Evolutionary conservation across 2,329 filamentous ascomycete species (phyloP), one percentile per base, ranked within the genome.

Genomic region (Chrysoporthe austroafricana): DNA sequence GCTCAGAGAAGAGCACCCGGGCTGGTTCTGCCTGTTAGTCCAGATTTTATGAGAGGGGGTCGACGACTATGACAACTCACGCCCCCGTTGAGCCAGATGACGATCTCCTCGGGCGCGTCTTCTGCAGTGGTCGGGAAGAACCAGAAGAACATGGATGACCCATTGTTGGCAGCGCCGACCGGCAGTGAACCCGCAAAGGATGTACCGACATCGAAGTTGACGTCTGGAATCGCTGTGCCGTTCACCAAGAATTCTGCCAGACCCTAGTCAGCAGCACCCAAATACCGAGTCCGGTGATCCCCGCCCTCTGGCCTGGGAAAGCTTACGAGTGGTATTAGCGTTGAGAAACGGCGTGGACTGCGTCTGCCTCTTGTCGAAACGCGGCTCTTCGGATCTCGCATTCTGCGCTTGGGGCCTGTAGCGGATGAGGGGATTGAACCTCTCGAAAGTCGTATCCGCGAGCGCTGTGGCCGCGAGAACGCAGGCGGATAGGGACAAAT

Each of bases 121-220:
- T 77, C 72, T n/a, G 84, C 83, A 2, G 79, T 79, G 0, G 85
- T 83, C 0, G 87, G 87, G 64, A 88, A 89, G 78, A 88, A 89
- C 85, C 85, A 89, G 72, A 89, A 90, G 75, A 83, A 89, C 2
- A 90, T 75, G 43, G 43, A 48, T 69, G 88, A 76, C 18, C 82
- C 86, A 52, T 84, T 75, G 21, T 62, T 63, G 0, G 78, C 75
- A 14, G 77, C 74, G 39, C 80, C 76, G 57, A 89, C 86, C 2
- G 87, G 86, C 43, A 89, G 73, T 36, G 86, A 73, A 39, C 87
- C 87, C 26, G 86, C 85, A 72, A 88, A 89, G 0, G 84, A 86
- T 75, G 89, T 85, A 58, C 84, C 83, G 39, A 91, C 79, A 69
- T 92, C 89, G 67, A 90, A 92, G 8, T 82, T 73, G 0, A 92